These are phyloP conservation scores for Scedosporium boydii DNA, from an alignment of 2,329 filamentous ascomycete species.

Conservation along the genomic window DNA sequence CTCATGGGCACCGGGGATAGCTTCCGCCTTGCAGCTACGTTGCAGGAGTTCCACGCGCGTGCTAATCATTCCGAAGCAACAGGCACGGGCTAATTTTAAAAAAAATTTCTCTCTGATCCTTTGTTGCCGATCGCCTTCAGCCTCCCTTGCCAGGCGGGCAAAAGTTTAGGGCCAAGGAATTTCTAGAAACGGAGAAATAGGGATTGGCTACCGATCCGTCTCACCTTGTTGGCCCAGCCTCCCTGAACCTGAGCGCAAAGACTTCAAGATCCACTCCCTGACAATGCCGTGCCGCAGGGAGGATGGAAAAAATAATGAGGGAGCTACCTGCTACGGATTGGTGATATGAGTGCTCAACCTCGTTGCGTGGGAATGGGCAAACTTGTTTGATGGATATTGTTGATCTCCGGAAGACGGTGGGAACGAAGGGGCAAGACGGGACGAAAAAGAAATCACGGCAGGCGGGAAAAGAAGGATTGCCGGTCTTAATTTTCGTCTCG, in stretches of 20 bases:
- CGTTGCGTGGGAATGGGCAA: neutral
- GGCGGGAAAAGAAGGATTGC: neutral
- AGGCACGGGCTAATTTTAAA: constrained; percentile 20
- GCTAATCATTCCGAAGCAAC: neutral
- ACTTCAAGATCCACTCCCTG: constrained; percentile 5
- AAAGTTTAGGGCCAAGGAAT: constrained; percentile 3
- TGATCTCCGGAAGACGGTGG: neutral
- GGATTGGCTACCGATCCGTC: neutral
- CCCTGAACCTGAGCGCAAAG: neutral
- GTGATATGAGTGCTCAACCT: neutral
- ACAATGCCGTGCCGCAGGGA: neutral
- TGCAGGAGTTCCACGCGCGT: constrained; percentile 12
- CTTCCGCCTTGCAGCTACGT: constrained; percentile 17
- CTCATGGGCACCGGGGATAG: constrained; percentile 22
- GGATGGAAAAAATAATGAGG: neutral
- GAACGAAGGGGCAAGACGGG: neutral
- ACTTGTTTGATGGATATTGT: neutral
- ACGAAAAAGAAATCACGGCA: neutral
- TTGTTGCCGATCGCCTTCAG: neutral
- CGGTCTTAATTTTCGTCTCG: neutral
- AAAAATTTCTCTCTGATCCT: constrained; percentile 7
- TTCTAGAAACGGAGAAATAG: neutral
- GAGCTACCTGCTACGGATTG: neutral
- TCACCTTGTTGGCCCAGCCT: neutral
- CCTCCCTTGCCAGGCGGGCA: constrained; percentile 2